Percentiles rank a stretch among this genome's conserved stretches.
Evolutionary conservation across 345 rosid genomes (phyloP).

Genomic region (Hibiscus tridactylites): DNA sequence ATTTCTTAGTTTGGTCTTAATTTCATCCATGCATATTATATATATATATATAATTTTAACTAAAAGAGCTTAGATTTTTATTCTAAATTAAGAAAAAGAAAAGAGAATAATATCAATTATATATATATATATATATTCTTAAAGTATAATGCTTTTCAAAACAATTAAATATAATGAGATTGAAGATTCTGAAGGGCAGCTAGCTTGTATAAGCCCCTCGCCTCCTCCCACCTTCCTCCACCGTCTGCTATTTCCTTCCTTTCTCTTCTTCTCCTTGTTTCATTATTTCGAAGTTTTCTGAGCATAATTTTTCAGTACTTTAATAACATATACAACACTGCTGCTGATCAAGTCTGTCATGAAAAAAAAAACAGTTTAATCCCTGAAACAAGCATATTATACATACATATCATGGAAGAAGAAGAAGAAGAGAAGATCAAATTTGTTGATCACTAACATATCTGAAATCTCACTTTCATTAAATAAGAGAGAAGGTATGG

Average conservation of each 20-base stretch:
- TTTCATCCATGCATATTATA: no score
- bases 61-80: no score
- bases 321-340: not conserved
- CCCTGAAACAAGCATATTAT: not conserved
- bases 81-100: no score
- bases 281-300: not conserved
- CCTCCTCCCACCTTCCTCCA: not conserved
- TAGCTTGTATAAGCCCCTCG: no score
- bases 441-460: not conserved
- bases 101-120: not conserved
- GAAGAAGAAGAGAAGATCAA: not conserved
- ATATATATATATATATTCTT: no score
- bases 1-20: no score
- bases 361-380: not conserved
- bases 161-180: not conserved
- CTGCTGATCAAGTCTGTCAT: not conserved
- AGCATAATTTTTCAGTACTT: not conserved
- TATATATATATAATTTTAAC: no score
- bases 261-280: not conserved
- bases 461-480: not conserved
- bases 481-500: not conserved
- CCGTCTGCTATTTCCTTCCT: not conserved
- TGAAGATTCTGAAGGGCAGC: not conserved
- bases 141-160: not conserved
- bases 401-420: not conserved